A percentile compares a stretch with the other conserved stretches of the same genome.
phyloP scores from a whole-genome alignment of 1,284 basidiomycete genomes.

The Abortiporus biennis region DNA sequence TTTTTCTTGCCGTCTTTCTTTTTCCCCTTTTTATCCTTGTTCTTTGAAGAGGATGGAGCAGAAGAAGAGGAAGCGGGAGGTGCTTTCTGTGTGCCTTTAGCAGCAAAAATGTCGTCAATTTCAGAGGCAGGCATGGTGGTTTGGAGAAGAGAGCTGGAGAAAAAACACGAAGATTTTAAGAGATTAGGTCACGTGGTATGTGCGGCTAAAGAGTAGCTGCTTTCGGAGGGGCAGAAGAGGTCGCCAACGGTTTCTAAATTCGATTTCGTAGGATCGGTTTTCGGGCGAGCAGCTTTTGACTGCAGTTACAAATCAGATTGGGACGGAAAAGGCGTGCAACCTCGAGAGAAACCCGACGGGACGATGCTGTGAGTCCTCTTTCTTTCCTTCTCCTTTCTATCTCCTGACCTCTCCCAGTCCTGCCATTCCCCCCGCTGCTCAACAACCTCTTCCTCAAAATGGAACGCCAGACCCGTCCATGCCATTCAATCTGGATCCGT shows the following conservation, averaged over 20 bases:
- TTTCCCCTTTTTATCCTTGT: slow-evolving; percentile 36
- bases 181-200: slow-evolving; percentile 3
- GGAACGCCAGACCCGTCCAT: slow-evolving; percentile 11
- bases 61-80: slow-evolving; percentile 16
- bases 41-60: slow-evolving; percentile 32
- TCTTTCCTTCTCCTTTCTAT: neutral
- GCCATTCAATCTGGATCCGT: slow-evolving; percentile 24
- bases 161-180: neutral
- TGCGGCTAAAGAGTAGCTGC: no score
- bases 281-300: no score
- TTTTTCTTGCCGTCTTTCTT: slow-evolving; percentile 27
- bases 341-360: neutral
- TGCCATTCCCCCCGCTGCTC: slow-evolving; percentile 1
- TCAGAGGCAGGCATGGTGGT: slow-evolving; percentile 47
- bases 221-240: no score
- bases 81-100: slow-evolving; percentile 36
- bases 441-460: slow-evolving; percentile 4
- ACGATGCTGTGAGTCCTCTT: slow-evolving; percentile 33
- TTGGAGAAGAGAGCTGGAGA: slow-evolving; percentile 14
- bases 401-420: slow-evolving; percentile 3
- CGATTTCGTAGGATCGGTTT: no score
- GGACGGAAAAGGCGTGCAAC: neutral
- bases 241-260: no score
- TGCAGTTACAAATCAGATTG: no score
- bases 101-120: slow-evolving; percentile 76